A percentile compares a stretch with the other conserved stretches of the same genome.
Conservation (phyloP, 495 filamentous ascomycete species). For the Daldinia grandis region DNA sequence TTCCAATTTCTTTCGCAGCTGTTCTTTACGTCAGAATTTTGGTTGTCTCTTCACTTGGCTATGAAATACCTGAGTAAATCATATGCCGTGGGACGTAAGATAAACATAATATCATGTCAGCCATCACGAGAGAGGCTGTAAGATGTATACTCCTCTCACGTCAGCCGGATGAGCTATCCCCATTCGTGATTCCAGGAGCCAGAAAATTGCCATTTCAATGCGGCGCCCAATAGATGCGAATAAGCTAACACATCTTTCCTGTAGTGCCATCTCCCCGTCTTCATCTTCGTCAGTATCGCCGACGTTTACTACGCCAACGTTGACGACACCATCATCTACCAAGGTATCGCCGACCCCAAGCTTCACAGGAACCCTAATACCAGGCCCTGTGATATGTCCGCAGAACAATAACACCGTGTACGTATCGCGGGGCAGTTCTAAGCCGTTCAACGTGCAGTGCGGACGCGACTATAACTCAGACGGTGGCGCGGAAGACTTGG, state of each 20-base stretch:
- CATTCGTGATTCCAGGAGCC: background rate
- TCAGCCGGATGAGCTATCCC: conserved; percentile 2
- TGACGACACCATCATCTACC: conserved; percentile 20
- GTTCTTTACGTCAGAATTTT: background rate
- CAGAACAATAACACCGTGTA: conserved; percentile 49
- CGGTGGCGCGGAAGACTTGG: conserved; percentile 42
- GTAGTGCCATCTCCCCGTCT: conserved; percentile 11
- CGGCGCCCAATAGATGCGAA: background rate
- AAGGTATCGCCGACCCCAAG: conserved; percentile 25
- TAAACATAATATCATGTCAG: background rate
- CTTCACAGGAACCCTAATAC: conserved; percentile 18
- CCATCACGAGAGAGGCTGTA: background rate
- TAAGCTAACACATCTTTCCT: conserved; percentile 6
- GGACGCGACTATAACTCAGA: conserved; percentile 48
- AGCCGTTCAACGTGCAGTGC: conserved; percentile 46
- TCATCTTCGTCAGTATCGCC: background rate
- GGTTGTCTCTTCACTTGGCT: background rate
- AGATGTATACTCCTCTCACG: conserved; percentile 8
- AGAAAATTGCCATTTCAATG: background rate
- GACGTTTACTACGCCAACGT: conserved; percentile 21
- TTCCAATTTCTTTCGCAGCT: background rate
- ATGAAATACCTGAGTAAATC: background rate
- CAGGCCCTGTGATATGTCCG: conserved; percentile 41
- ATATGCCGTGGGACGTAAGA: background rate
- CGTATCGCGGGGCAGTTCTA: conserved; percentile 20